Evolutionary conservation across 768 basidiomycete species (phyloP).

Genomic region (Tulasnella sp.): DNA sequence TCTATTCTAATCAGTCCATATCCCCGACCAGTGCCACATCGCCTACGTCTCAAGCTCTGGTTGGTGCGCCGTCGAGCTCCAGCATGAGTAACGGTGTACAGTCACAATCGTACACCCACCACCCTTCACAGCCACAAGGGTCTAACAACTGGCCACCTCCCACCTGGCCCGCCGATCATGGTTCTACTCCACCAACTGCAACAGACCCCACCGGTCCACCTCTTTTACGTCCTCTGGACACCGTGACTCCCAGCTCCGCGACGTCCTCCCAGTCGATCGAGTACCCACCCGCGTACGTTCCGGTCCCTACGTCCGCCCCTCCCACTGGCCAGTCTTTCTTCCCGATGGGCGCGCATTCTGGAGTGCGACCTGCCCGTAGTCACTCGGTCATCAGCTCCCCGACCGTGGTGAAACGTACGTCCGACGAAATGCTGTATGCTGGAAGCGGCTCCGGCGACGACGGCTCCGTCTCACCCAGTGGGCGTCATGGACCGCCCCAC

Average conservation of each 20-base stretch:
- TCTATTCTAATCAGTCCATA: background rate
- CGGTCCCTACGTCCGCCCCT: no score
- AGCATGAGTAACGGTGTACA: background rate
- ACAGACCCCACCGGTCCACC: no score
- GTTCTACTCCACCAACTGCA: no score
- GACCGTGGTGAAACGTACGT: background rate
- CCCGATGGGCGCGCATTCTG: no score
- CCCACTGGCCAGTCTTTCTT: no score
- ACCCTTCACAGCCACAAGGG: background rate
- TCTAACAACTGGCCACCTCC: no score
- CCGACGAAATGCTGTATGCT: background rate
- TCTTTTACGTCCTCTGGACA: no score
- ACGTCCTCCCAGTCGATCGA: no score
- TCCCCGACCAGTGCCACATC: background rate
- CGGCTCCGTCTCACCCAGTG: background rate
- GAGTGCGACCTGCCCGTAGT: conserved; percentile 1
- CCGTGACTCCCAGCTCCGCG: no score
- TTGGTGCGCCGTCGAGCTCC: background rate
- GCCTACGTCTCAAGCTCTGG: background rate
- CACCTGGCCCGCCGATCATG: no score
- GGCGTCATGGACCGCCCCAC: background rate
- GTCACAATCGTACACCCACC: background rate
- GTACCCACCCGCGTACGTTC: no score
- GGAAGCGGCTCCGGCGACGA: background rate
- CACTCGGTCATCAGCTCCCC: background rate